phyloP scores from a whole-genome alignment of 768 basidiomycete species.

The Xerocomus potaroensis region DNA sequence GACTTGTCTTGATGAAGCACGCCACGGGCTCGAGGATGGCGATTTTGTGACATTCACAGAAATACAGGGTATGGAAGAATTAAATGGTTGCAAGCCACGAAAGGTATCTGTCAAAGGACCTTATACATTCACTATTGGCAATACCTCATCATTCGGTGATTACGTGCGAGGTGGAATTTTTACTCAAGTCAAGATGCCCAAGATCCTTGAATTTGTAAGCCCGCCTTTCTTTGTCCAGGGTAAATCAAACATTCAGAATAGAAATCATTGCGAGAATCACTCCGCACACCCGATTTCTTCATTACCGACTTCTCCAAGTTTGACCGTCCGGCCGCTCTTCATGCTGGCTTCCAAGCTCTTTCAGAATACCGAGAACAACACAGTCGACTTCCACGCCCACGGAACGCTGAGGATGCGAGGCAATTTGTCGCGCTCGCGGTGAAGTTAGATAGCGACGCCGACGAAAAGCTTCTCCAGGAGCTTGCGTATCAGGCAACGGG shows the following conservation, averaged over 20 bases:
- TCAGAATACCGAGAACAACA: slow-evolving; percentile 67
- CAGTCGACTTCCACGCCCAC: slow-evolving; percentile 72
- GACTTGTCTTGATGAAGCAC: slow-evolving; percentile 93
- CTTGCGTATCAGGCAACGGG: slow-evolving; percentile 90
- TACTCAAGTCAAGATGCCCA: slow-evolving; percentile 99
- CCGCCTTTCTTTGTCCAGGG: neutral
- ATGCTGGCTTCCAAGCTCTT: slow-evolving; percentile 92
- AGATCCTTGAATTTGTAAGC: slow-evolving; percentile 88
- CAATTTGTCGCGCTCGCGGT: slow-evolving; percentile 72
- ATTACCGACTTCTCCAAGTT: slow-evolving; percentile 98
- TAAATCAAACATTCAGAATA: slow-evolving; percentile 29
- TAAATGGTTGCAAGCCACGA: slow-evolving; percentile 88
- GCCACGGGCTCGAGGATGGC: slow-evolving; percentile 98
- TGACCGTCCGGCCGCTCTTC: slow-evolving; percentile 85
- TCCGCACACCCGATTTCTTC: slow-evolving; percentile 79
- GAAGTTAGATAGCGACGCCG: slow-evolving; percentile 66
- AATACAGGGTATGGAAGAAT: slow-evolving; percentile 89
- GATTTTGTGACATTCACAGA: slow-evolving; percentile 97
- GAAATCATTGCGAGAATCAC: slow-evolving; percentile 91
- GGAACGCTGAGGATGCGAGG: slow-evolving; percentile 77
- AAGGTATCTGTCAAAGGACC: slow-evolving; percentile 94
- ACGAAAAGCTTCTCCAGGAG: slow-evolving; percentile 81
- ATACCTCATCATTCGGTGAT: slow-evolving; percentile 70
- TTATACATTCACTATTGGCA: slow-evolving; percentile 95
- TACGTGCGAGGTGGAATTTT: slow-evolving; percentile 92